Evolutionary conservation across 768 basidiomycete genomes (phyloP).

Genomic region (Phanerochaete sordida): DNA sequence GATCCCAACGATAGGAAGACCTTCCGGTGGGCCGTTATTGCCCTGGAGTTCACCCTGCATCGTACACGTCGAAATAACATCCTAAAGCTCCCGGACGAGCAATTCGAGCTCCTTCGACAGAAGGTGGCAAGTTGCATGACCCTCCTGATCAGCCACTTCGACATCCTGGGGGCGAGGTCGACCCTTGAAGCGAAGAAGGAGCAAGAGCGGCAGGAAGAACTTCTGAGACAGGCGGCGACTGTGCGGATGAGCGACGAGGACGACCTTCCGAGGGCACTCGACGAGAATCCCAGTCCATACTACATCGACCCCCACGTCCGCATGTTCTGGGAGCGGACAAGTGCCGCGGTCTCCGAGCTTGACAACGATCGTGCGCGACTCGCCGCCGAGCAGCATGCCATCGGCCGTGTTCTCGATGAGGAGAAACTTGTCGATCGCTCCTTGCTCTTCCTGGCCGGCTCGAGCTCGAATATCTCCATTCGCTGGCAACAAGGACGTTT

Average conservation of each 20-base stretch:
- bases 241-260: slow-evolving; percentile 45
- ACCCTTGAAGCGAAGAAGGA: slow-evolving; percentile 85
- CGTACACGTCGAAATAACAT: slow-evolving; percentile 89
- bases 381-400: slow-evolving; percentile 65
- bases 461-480: slow-evolving; percentile 92
- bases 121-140: slow-evolving; percentile 97
- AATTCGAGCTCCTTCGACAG: slow-evolving; percentile 86
- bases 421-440: slow-evolving; percentile 93
- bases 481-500: slow-evolving; percentile 98
- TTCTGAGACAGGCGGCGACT: slow-evolving; percentile 46
- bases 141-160: slow-evolving; percentile 94
- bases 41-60: slow-evolving; percentile 87
- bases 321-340: slow-evolving; percentile 70
- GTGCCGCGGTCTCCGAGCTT: slow-evolving; percentile 54
- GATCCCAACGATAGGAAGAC: slow-evolving; percentile 93
- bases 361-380: slow-evolving; percentile 61
- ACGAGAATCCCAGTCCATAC: slow-evolving; percentile 31
- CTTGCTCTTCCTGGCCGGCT: slow-evolving; percentile 89
- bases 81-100: slow-evolving; percentile 78
- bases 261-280: slow-evolving; percentile 33
- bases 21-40: slow-evolving; percentile 97
- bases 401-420: slow-evolving; percentile 92
- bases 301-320: slow-evolving; percentile 65
- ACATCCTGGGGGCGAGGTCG: slow-evolving; percentile 93
- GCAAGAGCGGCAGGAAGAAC: slow-evolving; percentile 73